These are phyloP conservation scores for Nannochloropsis salina DNA, from an alignment of 108 stramenopile genomes.

Conservation along the genomic window DNA sequence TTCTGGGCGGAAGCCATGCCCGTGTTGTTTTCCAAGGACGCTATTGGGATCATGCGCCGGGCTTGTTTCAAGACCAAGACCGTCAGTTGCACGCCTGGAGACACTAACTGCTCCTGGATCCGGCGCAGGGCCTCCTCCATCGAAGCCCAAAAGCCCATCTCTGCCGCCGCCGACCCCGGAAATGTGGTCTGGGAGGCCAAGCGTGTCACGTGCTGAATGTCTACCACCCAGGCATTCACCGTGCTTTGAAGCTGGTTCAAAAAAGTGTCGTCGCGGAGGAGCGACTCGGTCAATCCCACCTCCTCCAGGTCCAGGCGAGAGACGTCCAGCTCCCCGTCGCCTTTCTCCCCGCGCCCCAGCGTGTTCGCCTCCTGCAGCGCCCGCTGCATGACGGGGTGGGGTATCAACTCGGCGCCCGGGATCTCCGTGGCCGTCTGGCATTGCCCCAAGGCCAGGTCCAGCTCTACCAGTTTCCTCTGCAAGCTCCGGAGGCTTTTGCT, in stretches of 20 bases:
- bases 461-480: conserved; percentile 42
- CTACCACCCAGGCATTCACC: conserved; percentile 53
- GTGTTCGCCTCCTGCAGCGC: conserved; percentile 7
- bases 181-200: conserved; percentile 41
- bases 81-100: conserved; percentile 33
- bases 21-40: conserved; percentile 77
- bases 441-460: conserved; percentile 44
- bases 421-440: conserved; percentile 45
- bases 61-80: conserved; percentile 68
- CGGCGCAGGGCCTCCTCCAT: conserved; percentile 49
- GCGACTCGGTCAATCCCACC: conserved; percentile 31
- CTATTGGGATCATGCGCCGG: conserved; percentile 78
- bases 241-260: conserved; percentile 42
- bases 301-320: conserved; percentile 37
- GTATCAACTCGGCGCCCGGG: conserved; percentile 30
- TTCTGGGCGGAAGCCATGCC: conserved; percentile 68
- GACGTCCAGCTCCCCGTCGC: not conserved
- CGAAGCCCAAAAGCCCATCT: conserved; percentile 51
- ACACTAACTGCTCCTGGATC: conserved; percentile 49
- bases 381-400: conserved; percentile 31
- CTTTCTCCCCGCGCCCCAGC: conserved; percentile 21
- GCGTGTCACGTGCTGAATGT: conserved; percentile 51
- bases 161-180: conserved; percentile 52
- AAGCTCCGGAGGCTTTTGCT: not conserved
- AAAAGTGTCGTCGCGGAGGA: conserved; percentile 37